Evolutionary conservation across 2,329 filamentous ascomycete species (phyloP), one percentile per base, ranked within the genome.

Genomic region (Seiridium unicorne): DNA sequence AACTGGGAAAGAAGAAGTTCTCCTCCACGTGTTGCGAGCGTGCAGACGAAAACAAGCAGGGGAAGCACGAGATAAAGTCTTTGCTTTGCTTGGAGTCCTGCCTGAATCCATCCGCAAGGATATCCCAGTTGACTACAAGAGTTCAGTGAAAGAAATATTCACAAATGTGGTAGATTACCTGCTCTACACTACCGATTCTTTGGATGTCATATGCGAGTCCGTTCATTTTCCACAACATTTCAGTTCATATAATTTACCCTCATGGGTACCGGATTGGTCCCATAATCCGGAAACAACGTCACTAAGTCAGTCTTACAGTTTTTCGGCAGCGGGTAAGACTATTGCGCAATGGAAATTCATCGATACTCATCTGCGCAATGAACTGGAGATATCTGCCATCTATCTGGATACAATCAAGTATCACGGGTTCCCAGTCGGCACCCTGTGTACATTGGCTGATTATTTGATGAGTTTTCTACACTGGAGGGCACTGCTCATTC

Each of bases 231-330:
- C 71, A 0, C 44, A 62, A 1, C 66, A 71, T 44, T 65, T 61
- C 2, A 67, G 61, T 55, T 59, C 66, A 3, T 31, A 59, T 2
- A 68, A 63, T 10, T 59, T 77, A 3, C 75, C 74, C 1, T 69
- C 65, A 0, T 77, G 72, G 70, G 69, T 71, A 3, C 74, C 74
- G 0, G 74, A 76, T 61, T 77, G 74, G 73, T 75, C 72, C 0
- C 66, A 73, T 46, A 64, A 64, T 2, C 63, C 68, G 2, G 59
- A 65, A 5, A 59, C 62, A 0, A 62, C 61, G 5, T 59, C 67
- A 5, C 57, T 73, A 4, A 60, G 61, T 3, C 18, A 26, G 18
- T 55, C 13, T 0, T 60, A 61, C 2, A 32, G 59, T 5, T 75
- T 74, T 59, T 65, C 57, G 0, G 68, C 68, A 6, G 57, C 66